phyloP scores from a whole-genome alignment of 495 filamentous ascomycete species.

The Lasiosphaeriaceae sp. region DNA sequence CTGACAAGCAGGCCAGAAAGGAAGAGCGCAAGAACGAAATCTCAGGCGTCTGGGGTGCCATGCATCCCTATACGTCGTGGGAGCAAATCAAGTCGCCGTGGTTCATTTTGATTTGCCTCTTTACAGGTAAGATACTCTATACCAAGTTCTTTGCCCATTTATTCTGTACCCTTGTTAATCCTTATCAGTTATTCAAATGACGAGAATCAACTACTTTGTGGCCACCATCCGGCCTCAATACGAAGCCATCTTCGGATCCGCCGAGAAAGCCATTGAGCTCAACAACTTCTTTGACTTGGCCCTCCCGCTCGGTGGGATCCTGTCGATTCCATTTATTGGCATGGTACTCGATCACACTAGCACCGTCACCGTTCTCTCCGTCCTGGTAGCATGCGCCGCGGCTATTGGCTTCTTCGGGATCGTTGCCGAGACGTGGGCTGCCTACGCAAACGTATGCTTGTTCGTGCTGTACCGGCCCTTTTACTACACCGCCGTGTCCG shows the following conservation, averaged over 20 bases:
- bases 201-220: slow-evolving; percentile 95
- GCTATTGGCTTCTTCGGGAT: slow-evolving; percentile 76
- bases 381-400: slow-evolving; percentile 70
- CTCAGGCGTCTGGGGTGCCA: slow-evolving; percentile 80
- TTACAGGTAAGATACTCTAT: slow-evolving; percentile 51
- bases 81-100: slow-evolving; percentile 78
- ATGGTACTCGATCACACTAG: slow-evolving; percentile 70
- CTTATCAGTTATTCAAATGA: slow-evolving; percentile 71
- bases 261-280: slow-evolving; percentile 56
- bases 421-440: slow-evolving; percentile 63
- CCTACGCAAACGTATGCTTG: slow-evolving; percentile 72
- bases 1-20: slow-evolving; percentile 46
- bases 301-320: slow-evolving; percentile 79
- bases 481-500: slow-evolving; percentile 74
- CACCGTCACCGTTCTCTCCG: slow-evolving; percentile 68
- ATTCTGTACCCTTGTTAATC: background rate
- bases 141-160: background rate
- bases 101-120: slow-evolving; percentile 83
- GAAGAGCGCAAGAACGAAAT: slow-evolving; percentile 59
- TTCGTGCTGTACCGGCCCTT: slow-evolving; percentile 77
- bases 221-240: slow-evolving; percentile 88
- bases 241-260: slow-evolving; percentile 63
- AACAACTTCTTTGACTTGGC: slow-evolving; percentile 88
- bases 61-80: slow-evolving; percentile 69
- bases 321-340: slow-evolving; percentile 86